Base-by-base conservation (phyloP, 75 land plant species). In the Cupressus sempervirens region DNA sequence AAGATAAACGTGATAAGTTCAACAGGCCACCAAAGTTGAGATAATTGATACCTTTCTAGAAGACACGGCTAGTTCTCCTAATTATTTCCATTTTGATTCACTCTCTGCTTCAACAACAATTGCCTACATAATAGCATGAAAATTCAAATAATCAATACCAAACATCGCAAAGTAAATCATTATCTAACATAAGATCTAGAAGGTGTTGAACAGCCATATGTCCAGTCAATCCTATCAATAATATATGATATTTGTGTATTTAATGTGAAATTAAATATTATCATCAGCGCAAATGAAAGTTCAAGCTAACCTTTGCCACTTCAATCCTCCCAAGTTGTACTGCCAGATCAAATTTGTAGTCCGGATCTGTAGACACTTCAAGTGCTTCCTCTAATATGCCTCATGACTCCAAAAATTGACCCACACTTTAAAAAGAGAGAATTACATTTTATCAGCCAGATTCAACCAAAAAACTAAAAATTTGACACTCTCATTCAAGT, bases 71-170 rank as follows among this genome's bases (percentile, higher is more conserved):
- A 98, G 81, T 83, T 98, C 97, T 76, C 99, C 99, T 83, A 98
- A 89, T 73, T 98, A 97, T 90, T 93, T 98, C 99, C 99, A 98
- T 88, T 96, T 98, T 30, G 98, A 93, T 82, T 98, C 98, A 87
- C 98, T 96, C 72, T 95, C 90, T n/a, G 91, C 91, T 87, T 95
- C 95, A 68, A 80, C 86, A 12, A 98, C 99, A 87, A 98, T 96
- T 52, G 89, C 95, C 99, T 98, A 91, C 13, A 87, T 62, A 43
- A 76, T n/a, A n/a, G 38, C 20, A 45, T 23, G 18, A 85, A 87
- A 86, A 15, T 72, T 45, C 1, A 43, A 82, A 79, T 2, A 53
- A 86, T 35, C 46, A 18, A 73, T 82, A 76, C 5, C n/a, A 41
- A 32, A 72, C 68, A 41, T 23, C 23, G 26, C 34, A 86, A 41